Conservation (phyloP, 2,329 filamentous ascomycete species). For the Beauveria sp. region DNA sequence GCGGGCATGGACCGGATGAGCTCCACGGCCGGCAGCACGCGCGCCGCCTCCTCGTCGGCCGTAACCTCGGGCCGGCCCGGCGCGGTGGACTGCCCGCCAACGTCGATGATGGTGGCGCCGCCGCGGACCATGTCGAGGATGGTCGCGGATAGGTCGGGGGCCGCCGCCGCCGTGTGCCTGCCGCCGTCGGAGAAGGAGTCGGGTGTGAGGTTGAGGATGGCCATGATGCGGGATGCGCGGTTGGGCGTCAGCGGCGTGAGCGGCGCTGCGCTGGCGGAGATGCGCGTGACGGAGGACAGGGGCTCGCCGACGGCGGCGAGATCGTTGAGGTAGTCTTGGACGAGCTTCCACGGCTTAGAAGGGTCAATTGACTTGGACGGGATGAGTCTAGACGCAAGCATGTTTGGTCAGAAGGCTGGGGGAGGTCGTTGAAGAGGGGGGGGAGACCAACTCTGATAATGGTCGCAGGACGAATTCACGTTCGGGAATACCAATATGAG, state of each 20-base stretch:
- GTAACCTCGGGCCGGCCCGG: conserved; percentile 64
- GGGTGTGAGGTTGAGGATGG: conserved; percentile 87
- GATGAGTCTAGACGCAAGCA: conserved; percentile 38
- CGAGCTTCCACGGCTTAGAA: conserved; percentile 50
- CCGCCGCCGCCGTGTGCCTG: conserved; percentile 37
- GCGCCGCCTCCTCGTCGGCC: conserved; percentile 64
- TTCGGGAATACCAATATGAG: conserved; percentile 79
- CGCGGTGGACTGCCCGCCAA: conserved; percentile 89
- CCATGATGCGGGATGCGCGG: conserved; percentile 75
- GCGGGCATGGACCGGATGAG: conserved; percentile 62
- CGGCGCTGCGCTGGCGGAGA: conserved; percentile 38
- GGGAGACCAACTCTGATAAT: conserved; percentile 58
- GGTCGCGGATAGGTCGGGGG: conserved; percentile 46
- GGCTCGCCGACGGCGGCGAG: conserved; percentile 40
- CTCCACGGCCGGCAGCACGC: conserved; percentile 72
- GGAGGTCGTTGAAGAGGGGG: neutral
- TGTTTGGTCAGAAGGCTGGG: neutral
- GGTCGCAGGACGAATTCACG: conserved; percentile 90
- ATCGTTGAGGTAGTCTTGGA: conserved; percentile 54
- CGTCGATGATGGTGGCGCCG: conserved; percentile 79
- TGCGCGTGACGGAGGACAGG: conserved; percentile 52
- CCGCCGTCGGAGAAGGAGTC: conserved; percentile 97
- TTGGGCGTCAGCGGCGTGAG: conserved; percentile 51
- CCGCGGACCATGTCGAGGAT: conserved; percentile 54
- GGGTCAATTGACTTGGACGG: conserved; percentile 46